Conservation (phyloP, 1,284 basidiomycete species). For the Trametes sp. region DNA sequence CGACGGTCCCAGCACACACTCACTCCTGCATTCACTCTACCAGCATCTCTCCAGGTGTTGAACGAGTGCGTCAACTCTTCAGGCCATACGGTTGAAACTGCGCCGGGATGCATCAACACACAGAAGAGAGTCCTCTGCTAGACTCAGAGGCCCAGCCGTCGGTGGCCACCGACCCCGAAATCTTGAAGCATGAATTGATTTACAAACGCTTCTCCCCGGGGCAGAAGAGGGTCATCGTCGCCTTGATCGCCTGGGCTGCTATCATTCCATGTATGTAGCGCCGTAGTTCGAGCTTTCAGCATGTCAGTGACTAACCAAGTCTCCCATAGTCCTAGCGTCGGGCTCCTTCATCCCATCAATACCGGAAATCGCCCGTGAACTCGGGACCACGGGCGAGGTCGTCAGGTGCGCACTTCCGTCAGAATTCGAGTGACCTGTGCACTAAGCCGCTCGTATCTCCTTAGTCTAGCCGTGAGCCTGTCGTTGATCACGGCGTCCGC, state of each 20-base stretch:
- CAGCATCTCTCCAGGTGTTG: not conserved
- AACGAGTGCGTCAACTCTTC: not conserved
- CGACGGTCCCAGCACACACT: too few species aligned
- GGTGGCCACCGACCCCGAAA: conserved; percentile 17
- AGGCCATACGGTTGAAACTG: not conserved
- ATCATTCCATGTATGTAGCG: conserved; percentile 55
- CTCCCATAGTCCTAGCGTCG: conserved; percentile 64
- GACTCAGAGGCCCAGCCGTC: conserved; percentile 1
- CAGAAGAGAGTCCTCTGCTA: conserved; percentile 33
- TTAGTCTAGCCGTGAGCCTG: conserved; percentile 53
- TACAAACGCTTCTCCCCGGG: conserved; percentile 35
- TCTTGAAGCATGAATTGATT: conserved; percentile 31
- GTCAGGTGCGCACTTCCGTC: conserved; percentile 54
- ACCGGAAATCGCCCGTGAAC: conserved; percentile 67
- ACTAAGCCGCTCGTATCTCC: conserved; percentile 27
- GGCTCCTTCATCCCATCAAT: conserved; percentile 76
- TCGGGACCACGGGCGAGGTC: conserved; percentile 59
- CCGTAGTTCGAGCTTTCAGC: not conserved
- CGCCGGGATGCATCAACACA: conserved; percentile 17
- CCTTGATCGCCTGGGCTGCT: conserved; percentile 59
- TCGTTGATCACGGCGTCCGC: conserved; percentile 53
- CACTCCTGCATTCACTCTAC: not conserved
- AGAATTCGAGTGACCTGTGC: too few species aligned
- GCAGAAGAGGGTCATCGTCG: conserved; percentile 56
- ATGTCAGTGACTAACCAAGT: not conserved